Percentiles rank a stretch among this genome's conserved stretches.
Evolutionary conservation across 495 filamentous ascomycete species (phyloP).

Genomic region (Neurospora hispaniola): DNA sequence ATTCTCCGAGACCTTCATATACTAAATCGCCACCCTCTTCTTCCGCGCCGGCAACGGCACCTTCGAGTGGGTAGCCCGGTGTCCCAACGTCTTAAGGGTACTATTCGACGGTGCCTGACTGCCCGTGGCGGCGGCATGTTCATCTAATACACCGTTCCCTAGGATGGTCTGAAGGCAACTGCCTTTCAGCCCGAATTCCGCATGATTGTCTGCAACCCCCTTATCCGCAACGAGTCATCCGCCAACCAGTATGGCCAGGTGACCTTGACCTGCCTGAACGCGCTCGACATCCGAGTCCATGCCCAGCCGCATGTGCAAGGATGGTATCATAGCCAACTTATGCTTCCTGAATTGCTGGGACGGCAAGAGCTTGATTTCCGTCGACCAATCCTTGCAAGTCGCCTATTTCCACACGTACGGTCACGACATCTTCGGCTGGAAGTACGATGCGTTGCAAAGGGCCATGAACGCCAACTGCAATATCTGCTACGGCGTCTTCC

Average conservation of each 20-base stretch:
- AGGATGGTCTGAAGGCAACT: conserved; percentile 28
- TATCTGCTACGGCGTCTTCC: conserved; percentile 25
- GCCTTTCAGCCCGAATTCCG: conserved; percentile 50
- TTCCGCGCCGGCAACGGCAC: too few relatives aligned
- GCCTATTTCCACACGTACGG: conserved; percentile 31
- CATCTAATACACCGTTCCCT: conserved; percentile 32
- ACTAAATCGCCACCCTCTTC: too few relatives aligned
- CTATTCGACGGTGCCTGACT: too few relatives aligned
- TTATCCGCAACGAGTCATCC: conserved; percentile 15
- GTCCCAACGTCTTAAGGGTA: conserved; percentile 13
- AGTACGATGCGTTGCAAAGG: conserved; percentile 26
- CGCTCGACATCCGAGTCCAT: conserved; percentile 21
- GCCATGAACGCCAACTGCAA: conserved; percentile 31
- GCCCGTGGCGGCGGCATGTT: conserved; percentile 30
- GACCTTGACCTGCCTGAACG: conserved; percentile 31
- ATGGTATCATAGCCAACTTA: conserved; percentile 32
- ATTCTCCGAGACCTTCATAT: too few relatives aligned
- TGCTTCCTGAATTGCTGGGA: conserved; percentile 27
- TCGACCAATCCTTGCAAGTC: conserved; percentile 31
- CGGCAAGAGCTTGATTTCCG: conserved; percentile 21
- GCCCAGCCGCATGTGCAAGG: conserved; percentile 23
- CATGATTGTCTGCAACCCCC: conserved; percentile 59
- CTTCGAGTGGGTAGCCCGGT: too few relatives aligned
- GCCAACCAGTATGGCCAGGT: conserved; percentile 27
- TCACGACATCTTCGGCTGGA: conserved; percentile 35